Evolutionary conservation across 371 early-diverging fungal species (phyloP).

Genomic region (Mucor sp.): DNA sequence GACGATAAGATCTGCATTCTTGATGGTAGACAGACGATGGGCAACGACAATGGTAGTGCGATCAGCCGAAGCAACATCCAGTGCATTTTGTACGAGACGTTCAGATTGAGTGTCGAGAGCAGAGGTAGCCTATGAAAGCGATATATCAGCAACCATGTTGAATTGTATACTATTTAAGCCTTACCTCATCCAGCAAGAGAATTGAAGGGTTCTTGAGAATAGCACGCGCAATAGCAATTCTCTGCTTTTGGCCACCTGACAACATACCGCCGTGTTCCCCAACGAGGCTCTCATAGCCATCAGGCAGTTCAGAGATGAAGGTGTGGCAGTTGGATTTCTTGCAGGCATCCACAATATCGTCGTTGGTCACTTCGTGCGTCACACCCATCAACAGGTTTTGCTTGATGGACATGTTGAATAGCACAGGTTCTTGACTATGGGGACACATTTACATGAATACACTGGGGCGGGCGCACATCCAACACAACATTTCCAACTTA

Average conservation of each 20-base stretch:
- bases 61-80: conserved; percentile 74
- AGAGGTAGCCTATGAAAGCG: conserved; percentile 63
- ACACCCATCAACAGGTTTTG: conserved; percentile 80
- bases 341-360: conserved; percentile 64
- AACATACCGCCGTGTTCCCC: conserved; percentile 73
- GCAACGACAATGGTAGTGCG: conserved; percentile 95
- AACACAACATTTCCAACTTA: background rate
- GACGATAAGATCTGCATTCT: conserved; percentile 83
- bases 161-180: too few relatives aligned
- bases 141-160: too few relatives aligned
- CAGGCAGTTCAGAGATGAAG: conserved; percentile 76
- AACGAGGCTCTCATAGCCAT: conserved; percentile 73
- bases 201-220: conserved; percentile 51
- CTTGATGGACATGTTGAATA: conserved; percentile 82
- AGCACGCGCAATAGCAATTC: conserved; percentile 53
- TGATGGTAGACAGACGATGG: conserved; percentile 82
- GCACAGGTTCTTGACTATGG: conserved; percentile 78
- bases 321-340: conserved; percentile 73
- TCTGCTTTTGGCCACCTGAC: conserved; percentile 79
- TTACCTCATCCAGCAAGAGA: conserved; percentile 48
- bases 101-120: conserved; percentile 83
- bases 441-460: too few relatives aligned
- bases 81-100: conserved; percentile 77
- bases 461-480: too few relatives aligned
- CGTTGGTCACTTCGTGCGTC: conserved; percentile 45